Conservation (phyloP, 352 stramenopile species). For the Phytophthora melonis region DNA sequence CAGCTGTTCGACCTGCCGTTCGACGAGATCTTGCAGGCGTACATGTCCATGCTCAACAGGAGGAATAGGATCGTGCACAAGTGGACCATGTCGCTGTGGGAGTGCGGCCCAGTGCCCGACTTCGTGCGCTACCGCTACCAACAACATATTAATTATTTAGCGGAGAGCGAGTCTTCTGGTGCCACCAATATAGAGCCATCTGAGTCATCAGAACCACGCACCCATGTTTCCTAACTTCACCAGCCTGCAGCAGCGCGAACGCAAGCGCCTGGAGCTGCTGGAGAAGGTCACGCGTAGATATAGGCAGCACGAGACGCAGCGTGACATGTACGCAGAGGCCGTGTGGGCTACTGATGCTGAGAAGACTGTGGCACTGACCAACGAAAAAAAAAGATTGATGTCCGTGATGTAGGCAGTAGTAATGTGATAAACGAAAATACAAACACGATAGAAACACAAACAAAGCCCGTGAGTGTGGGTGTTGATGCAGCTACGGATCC, state of each 20-base stretch:
- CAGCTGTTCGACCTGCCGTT: slow-evolving; percentile 12
- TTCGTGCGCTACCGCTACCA: slow-evolving; percentile 1
- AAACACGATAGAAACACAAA: background rate
- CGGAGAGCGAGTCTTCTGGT: background rate
- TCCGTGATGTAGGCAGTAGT: background rate
- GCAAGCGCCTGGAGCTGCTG: slow-evolving; percentile 1
- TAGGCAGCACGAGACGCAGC: background rate
- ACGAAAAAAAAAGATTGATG: slow-evolving; percentile 4
- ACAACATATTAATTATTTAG: slow-evolving; percentile 1
- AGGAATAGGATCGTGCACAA: slow-evolving; percentile 15
- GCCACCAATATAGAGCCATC: background rate
- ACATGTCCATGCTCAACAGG: slow-evolving; percentile 3
- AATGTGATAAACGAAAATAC: background rate
- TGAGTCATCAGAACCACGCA: background rate
- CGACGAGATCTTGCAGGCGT: slow-evolving; percentile 6
- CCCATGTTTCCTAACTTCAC: slow-evolving; percentile 13
- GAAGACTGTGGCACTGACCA: background rate
- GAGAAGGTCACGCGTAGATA: background rate
- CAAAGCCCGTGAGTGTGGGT: background rate
- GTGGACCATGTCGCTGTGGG: slow-evolving; percentile 1
- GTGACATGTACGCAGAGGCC: slow-evolving; percentile 10
- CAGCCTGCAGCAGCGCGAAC: slow-evolving; percentile 4
- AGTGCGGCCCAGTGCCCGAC: background rate
- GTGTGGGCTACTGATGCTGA: background rate
- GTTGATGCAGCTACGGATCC: background rate